Percentiles rank a stretch among this genome's conserved stretches.
Evolutionary conservation across 768 basidiomycete genomes (phyloP).

Genomic region (Gyrodon lividus): DNA sequence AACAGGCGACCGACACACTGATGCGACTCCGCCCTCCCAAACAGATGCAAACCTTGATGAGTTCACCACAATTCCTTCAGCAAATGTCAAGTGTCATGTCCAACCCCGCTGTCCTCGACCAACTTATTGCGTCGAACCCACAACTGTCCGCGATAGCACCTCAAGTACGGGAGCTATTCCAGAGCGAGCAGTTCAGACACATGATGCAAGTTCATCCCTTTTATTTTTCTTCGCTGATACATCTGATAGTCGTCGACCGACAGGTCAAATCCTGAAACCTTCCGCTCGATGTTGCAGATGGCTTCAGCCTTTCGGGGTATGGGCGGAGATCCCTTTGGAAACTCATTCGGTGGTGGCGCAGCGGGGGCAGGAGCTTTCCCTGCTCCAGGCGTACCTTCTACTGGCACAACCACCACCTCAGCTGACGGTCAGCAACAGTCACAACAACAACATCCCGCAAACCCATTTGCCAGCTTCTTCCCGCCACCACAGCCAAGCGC

Average conservation of each 20-base stretch:
- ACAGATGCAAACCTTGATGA: slow-evolving; percentile 83
- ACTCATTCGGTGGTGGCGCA: slow-evolving; percentile 2
- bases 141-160: slow-evolving; percentile 74
- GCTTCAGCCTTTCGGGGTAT: slow-evolving; percentile 49
- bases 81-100: slow-evolving; percentile 88
- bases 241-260: neutral
- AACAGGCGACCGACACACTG: neutral
- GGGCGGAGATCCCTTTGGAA: slow-evolving; percentile 32
- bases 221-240: neutral
- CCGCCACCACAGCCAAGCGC: slow-evolving; percentile 20
- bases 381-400: slow-evolving; percentile 57
- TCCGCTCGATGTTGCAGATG: slow-evolving; percentile 79
- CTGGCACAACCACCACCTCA: slow-evolving; percentile 23
- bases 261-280: slow-evolving; percentile 73
- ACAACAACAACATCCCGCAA: slow-evolving; percentile 1
- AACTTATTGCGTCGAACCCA: slow-evolving; percentile 81
- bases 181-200: slow-evolving; percentile 69
- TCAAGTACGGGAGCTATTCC: slow-evolving; percentile 75
- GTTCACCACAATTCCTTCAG: slow-evolving; percentile 78
- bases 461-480: slow-evolving; percentile 18
- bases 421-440: slow-evolving; percentile 7
- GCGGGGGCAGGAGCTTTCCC: slow-evolving; percentile 45
- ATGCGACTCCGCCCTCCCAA: neutral
- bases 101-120: slow-evolving; percentile 86
- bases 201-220: slow-evolving; percentile 56